These are phyloP conservation scores for Tubosaeta brunneosetosa DNA, from an alignment of 768 basidiomycete genomes.

Conservation along the genomic window DNA sequence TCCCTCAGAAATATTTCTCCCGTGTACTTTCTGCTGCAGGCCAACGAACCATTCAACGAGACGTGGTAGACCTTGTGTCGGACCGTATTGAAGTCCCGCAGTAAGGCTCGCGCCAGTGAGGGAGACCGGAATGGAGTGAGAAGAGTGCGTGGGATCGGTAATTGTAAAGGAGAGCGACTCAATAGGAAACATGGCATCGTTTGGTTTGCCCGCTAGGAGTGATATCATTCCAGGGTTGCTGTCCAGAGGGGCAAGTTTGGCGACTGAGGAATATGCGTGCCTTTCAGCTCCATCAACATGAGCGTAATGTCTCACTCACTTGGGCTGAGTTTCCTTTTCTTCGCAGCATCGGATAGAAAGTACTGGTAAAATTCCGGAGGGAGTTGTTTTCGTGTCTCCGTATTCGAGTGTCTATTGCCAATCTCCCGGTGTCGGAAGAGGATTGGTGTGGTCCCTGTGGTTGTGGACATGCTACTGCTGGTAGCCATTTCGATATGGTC, in stretches of 20 bases:
- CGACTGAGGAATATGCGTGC: conserved; percentile 37
- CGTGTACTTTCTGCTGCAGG: conserved; percentile 69
- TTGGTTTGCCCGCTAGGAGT: conserved; percentile 88
- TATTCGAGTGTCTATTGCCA: background rate
- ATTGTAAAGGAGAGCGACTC: conserved; percentile 67
- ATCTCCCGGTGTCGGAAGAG: background rate
- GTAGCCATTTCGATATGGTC: conserved; percentile 6
- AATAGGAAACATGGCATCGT: conserved; percentile 85
- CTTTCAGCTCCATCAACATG: background rate
- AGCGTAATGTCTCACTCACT: conserved; percentile 38
- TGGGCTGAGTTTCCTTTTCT: conserved; percentile 53
- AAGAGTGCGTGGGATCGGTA: conserved; percentile 43
- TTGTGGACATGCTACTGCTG: background rate
- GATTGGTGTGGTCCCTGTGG: background rate
- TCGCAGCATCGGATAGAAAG: conserved; percentile 62
- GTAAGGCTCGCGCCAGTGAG: conserved; percentile 58
- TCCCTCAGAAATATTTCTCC: conserved; percentile 51
- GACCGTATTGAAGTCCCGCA: conserved; percentile 70
- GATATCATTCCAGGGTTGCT: conserved; percentile 72
- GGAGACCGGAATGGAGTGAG: conserved; percentile 44
- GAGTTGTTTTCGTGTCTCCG: conserved; percentile 26
- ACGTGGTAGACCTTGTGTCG: conserved; percentile 61
- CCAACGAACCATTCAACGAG: conserved; percentile 65
- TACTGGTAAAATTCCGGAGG: conserved; percentile 50
- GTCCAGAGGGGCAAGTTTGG: conserved; percentile 72